These are phyloP conservation scores for Pseudogymnoascus pannorum DNA, from an alignment of 2,329 filamentous ascomycete genomes.

Conservation along the genomic window DNA sequence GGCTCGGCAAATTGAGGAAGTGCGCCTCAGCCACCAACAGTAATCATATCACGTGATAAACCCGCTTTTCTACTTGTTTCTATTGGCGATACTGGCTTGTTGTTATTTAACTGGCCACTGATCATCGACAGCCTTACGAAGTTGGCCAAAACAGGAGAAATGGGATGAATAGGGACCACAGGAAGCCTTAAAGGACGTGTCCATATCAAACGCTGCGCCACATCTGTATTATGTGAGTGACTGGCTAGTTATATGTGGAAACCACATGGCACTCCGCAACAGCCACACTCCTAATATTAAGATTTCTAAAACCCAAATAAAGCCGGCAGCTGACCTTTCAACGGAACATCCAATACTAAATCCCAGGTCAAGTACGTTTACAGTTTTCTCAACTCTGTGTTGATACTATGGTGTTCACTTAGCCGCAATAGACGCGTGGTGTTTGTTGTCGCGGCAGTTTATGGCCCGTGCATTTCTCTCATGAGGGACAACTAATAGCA, in stretches of 20 bases:
- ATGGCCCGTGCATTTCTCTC: neutral
- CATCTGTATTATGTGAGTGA: neutral
- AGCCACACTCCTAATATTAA: neutral
- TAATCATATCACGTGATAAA: neutral
- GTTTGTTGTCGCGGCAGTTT: neutral
- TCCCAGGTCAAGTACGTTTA: neutral
- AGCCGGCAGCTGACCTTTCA: neutral
- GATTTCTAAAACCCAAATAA: neutral
- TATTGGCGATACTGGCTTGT: neutral
- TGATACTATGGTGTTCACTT: neutral
- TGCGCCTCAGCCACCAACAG: neutral
- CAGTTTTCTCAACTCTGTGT: neutral
- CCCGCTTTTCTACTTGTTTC: neutral
- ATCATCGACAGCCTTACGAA: neutral
- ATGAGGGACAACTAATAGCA: neutral
- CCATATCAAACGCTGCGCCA: neutral
- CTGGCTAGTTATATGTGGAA: neutral
- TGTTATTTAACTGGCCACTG: neutral
- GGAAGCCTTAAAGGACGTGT: neutral
- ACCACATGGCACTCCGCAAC: neutral
- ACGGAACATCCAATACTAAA: neutral
- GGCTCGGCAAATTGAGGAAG: conserved; percentile 6
- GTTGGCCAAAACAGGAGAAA: neutral
- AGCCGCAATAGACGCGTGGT: neutral
- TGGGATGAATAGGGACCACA: neutral